Percentiles rank a stretch among this genome's conserved stretches.
Evolutionary conservation across 2,329 filamentous ascomycete species (phyloP).

Genomic region (Neofusicoccum kwambonambiense): DNA sequence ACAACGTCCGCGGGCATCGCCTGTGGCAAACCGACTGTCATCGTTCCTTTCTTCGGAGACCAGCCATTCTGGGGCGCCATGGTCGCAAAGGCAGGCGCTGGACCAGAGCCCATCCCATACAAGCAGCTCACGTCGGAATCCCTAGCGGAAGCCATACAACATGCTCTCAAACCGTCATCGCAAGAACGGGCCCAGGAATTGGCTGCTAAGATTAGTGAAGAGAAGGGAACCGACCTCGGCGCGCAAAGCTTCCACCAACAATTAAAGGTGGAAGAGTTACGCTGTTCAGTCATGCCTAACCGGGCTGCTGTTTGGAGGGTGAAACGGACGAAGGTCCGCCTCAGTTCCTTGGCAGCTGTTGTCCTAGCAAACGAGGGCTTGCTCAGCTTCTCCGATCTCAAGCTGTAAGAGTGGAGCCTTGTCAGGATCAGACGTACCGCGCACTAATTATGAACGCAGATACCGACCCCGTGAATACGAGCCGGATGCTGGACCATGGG

Average conservation of each 20-base stretch:
- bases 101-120: constrained; percentile 39
- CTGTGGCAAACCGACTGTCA: constrained; percentile 73
- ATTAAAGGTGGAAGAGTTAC: constrained; percentile 38
- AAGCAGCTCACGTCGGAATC: constrained; percentile 41
- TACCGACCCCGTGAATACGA: constrained; percentile 39
- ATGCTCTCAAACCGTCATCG: constrained; percentile 37
- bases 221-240: constrained; percentile 36
- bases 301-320: constrained; percentile 39
- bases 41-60: constrained; percentile 72
- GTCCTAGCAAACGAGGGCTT: constrained; percentile 38
- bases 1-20: constrained; percentile 86
- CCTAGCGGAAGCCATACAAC: constrained; percentile 37
- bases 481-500: constrained; percentile 40
- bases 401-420: constrained; percentile 30
- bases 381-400: constrained; percentile 37
- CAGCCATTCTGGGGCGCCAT: constrained; percentile 44
- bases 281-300: constrained; percentile 33
- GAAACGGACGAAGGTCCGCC: constrained; percentile 35
- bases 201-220: constrained; percentile 37
- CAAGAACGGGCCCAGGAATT: constrained; percentile 38
- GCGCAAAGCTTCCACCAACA: constrained; percentile 40
- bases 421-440: constrained; percentile 17
- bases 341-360: constrained; percentile 39
- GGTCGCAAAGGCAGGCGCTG: constrained; percentile 41
- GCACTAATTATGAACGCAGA: constrained; percentile 21